These are phyloP conservation scores for Skeletonema grethae DNA, from an alignment of 108 stramenopile genomes.

Conservation along the genomic window DNA sequence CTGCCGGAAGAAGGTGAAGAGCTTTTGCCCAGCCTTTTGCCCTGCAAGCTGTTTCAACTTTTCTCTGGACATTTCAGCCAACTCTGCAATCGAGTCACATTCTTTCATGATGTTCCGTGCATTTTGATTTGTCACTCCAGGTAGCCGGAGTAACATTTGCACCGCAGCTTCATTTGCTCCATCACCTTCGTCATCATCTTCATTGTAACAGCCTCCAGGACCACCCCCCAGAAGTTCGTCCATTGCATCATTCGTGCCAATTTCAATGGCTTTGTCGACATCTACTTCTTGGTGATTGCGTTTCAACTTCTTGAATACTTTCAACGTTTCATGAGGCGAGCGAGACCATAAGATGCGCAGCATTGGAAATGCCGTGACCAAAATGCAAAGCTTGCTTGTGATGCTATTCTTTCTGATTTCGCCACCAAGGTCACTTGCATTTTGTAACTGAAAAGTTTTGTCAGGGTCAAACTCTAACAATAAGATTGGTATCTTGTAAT, in stretches of 20 bases:
- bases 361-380: slow-evolving; percentile 89
- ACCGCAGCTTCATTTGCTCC: slow-evolving; percentile 83
- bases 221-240: slow-evolving; percentile 62
- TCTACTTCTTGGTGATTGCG: slow-evolving; percentile 85
- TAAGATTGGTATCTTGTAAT: slow-evolving; percentile 89
- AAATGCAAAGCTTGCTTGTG: slow-evolving; percentile 84
- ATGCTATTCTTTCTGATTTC: slow-evolving; percentile 87
- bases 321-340: slow-evolving; percentile 91
- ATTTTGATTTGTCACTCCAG: slow-evolving; percentile 86
- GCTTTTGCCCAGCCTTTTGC: slow-evolving; percentile 84
- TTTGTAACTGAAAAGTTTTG: slow-evolving; percentile 89
- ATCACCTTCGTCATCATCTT: slow-evolving; percentile 71
- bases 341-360: slow-evolving; percentile 94
- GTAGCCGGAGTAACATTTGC: slow-evolving; percentile 88
- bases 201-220: slow-evolving; percentile 43
- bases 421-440: slow-evolving; percentile 72
- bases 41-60: slow-evolving; percentile 79
- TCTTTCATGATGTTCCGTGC: slow-evolving; percentile 86
- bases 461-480: slow-evolving; percentile 95
- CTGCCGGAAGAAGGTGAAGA: slow-evolving; percentile 86
- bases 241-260: slow-evolving; percentile 78
- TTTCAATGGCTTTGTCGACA: slow-evolving; percentile 79
- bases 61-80: slow-evolving; percentile 76
- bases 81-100: slow-evolving; percentile 80
- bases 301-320: slow-evolving; percentile 89